Base-by-base conservation (phyloP, 306 rosid genomes). In the Malus sieversii region DNA sequence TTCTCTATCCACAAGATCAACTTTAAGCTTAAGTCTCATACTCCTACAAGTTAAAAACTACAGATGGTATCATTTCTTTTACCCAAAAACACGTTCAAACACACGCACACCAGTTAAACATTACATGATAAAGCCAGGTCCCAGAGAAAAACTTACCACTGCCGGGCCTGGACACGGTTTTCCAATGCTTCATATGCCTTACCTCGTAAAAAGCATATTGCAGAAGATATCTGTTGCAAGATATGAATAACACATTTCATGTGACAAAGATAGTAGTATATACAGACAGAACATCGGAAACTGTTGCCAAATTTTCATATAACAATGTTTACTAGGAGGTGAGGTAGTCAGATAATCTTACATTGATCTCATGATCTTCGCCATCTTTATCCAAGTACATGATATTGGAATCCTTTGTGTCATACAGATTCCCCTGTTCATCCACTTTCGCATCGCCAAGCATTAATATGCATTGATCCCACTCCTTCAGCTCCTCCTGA, bases 401-500 rank as follows among this genome's bases (percentile, higher is more conserved):
- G 58, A 84, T 88, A 85, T 86, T 86, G 19, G 86, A 75, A 64
- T 90, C 96, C 82, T 88, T 90, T 0, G 82, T 84, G 75, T 91
- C 90, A 30, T 78, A 86, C 63, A 91, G 85, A 66, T 87, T 87
- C 48, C 97, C 98, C 58, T 90, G 81, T 7, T 94, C 97, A 58
- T 94, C 97, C 77, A 88, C 94, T 80, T 87, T 90, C 6, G 95
- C 97, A 20, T 90, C 93, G 10, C 92, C 91, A 40, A 92, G 91
- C 96, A 95, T 92, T 18, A 82, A 76, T 10, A 95, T 75, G 80
- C 98, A 95, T 40, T 95, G 98, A 72, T 92, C 95, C 98, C 97
- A 95, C 77, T 95, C 97, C 90, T 92, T 95, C 85, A 95, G 80
- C 68, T 95, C 98, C 85, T 88, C 97, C 97, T 93, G 66, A 80